Conservation (phyloP, 352 stramenopile species). For the Phytophthora pini region DNA sequence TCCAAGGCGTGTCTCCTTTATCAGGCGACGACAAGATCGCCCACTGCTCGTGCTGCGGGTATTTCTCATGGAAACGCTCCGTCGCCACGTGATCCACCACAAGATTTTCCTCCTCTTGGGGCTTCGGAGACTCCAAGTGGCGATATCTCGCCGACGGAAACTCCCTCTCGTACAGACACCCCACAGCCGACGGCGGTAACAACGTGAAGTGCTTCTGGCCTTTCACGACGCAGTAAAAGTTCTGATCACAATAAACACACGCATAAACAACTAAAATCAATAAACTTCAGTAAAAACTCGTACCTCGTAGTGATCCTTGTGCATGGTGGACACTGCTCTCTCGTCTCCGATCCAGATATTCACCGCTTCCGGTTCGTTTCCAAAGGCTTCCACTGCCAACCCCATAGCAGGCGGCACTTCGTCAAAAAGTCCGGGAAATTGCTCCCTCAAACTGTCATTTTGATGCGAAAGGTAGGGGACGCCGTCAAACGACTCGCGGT, state of each 20-base stretch:
- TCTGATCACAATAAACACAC: slow-evolving; percentile 53
- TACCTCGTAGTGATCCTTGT: slow-evolving; percentile 98
- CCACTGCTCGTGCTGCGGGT: slow-evolving; percentile 57
- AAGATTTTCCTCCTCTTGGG: slow-evolving; percentile 20
- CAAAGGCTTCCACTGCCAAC: slow-evolving; percentile 73
- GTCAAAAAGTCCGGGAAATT: slow-evolving; percentile 70
- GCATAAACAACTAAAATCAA: not conserved
- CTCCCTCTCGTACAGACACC: slow-evolving; percentile 90
- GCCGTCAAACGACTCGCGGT: slow-evolving; percentile 67
- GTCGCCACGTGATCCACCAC: slow-evolving; percentile 40
- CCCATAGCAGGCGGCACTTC: slow-evolving; percentile 69
- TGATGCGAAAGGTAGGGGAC: slow-evolving; percentile 88
- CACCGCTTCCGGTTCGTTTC: slow-evolving; percentile 86
- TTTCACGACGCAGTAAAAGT: slow-evolving; percentile 97
- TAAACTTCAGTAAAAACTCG: not conserved
- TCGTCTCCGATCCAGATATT: slow-evolving; percentile 99
- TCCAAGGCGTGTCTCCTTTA: slow-evolving; percentile 76
- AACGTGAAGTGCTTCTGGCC: slow-evolving; percentile 97
- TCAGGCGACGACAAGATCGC: slow-evolving; percentile 51
- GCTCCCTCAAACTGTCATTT: slow-evolving; percentile 79
- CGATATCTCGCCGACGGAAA: slow-evolving; percentile 71
- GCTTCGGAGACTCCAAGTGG: slow-evolving; percentile 31
- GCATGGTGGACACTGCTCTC: slow-evolving; percentile 93
- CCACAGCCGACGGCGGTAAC: slow-evolving; percentile 86
- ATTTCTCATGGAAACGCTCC: slow-evolving; percentile 56